Conservation (phyloP, 1,139 yeast genomes). For the Nadsonia commutata region DNA sequence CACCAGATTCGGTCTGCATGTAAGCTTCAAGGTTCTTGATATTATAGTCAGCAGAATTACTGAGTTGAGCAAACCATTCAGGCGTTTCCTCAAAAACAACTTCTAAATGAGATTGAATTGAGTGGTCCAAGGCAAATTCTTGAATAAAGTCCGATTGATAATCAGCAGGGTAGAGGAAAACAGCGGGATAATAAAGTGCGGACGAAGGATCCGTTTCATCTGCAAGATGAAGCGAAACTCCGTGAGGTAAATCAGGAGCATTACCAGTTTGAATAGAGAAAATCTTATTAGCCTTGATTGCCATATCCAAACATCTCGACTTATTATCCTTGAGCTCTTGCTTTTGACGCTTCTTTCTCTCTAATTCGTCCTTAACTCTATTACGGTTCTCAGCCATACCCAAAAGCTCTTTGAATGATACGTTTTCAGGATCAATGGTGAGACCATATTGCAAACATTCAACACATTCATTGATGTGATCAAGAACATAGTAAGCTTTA, state of each 20-base stretch:
- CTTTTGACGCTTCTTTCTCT: slow-evolving; percentile 22
- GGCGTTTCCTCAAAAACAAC: slow-evolving; percentile 47
- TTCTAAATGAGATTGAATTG: slow-evolving; percentile 27
- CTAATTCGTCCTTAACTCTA: slow-evolving; percentile 14
- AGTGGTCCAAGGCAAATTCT: slow-evolving; percentile 54
- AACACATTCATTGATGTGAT: slow-evolving; percentile 56
- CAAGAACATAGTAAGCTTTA: slow-evolving; percentile 59
- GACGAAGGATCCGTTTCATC: slow-evolving; percentile 63
- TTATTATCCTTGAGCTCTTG: slow-evolving; percentile 20
- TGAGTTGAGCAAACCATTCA: slow-evolving; percentile 46
- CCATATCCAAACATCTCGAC: slow-evolving; percentile 25
- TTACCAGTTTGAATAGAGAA: slow-evolving; percentile 11
- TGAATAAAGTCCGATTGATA: slow-evolving; percentile 76
- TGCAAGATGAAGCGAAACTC: slow-evolving; percentile 36
- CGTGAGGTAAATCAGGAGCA: slow-evolving; percentile 8
- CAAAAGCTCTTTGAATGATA: slow-evolving; percentile 26
- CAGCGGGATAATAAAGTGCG: slow-evolving; percentile 64
- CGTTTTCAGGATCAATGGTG: slow-evolving; percentile 41
- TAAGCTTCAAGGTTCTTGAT: slow-evolving; percentile 51
- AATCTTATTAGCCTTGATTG: slow-evolving; percentile 14
- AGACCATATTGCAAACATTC: slow-evolving; percentile 52
- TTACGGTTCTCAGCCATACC: slow-evolving; percentile 22
- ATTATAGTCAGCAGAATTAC: slow-evolving; percentile 29
- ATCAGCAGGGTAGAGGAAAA: slow-evolving; percentile 68
- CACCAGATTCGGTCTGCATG: slow-evolving; percentile 75